These are phyloP conservation scores for Phytopythium kandeliae DNA, from an alignment of 352 stramenopile genomes.

Conservation along the genomic window DNA sequence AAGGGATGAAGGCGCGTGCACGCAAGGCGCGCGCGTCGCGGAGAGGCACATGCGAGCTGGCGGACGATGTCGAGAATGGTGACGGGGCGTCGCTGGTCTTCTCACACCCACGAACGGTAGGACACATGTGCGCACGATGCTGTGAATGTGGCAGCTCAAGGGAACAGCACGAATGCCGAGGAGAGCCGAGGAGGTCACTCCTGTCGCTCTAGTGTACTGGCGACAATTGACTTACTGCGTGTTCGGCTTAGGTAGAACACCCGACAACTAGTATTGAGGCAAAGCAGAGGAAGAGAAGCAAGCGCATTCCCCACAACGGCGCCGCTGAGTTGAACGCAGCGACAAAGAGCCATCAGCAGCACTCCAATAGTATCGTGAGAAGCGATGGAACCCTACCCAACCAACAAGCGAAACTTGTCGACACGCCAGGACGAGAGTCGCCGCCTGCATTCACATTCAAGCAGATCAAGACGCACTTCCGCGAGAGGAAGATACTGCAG, in stretches of 20 bases:
- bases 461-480: slow-evolving; percentile 34
- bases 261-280: neutral
- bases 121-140: neutral
- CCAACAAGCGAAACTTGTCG: slow-evolving; percentile 4
- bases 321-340: neutral
- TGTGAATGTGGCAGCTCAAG: neutral
- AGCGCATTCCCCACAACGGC: neutral
- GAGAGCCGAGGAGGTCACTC: neutral
- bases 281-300: neutral
- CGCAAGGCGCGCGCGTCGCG: neutral
- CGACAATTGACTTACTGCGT: too few relatives aligned
- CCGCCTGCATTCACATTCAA: slow-evolving; percentile 50
- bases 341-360: neutral
- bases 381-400: too few relatives aligned
- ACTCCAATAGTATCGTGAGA: too few relatives aligned
- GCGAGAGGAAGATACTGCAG: slow-evolving; percentile 27
- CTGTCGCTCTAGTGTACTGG: neutral
- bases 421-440: slow-evolving; percentile 31
- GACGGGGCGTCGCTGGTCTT: neutral
- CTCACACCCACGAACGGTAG: neutral
- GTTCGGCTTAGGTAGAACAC: too few relatives aligned
- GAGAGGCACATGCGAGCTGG: neutral
- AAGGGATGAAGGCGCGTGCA: neutral
- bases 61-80: neutral
- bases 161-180: neutral